Evolutionary conservation across 2,329 filamentous ascomycete species (phyloP), one percentile per base, ranked within the genome.

Genomic region (Colletotrichum siamense): DNA sequence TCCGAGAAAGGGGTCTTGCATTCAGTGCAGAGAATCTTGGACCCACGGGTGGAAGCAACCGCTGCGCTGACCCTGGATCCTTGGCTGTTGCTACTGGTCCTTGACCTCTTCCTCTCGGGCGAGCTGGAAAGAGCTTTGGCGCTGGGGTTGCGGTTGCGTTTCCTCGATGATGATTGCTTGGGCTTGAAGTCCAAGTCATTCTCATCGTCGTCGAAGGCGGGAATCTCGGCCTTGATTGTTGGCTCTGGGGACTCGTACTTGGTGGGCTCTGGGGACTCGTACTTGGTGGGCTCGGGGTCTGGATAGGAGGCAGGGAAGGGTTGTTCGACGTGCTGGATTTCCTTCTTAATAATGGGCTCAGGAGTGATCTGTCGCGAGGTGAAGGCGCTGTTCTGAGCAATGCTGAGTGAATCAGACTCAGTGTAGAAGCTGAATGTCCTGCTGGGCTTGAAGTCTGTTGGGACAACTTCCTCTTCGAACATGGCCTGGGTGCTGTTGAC

Each of bases 1-100:
- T 90, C 88, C 34, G 87, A 85, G 82, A 91, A 91, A n/a, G 80
- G 77, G 2, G 81, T 81, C 8, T 80, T 70, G 78, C 87, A 88
- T 24, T 86, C 81, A 2, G 76, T 73, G 79, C 88, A 89, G 32
- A 78, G 44, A 59, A 82, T 81, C 15, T 66, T 71, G 22, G 67
- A 55, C 34, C 75, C 79, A 39, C 63, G 59, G 5, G 69, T 36
- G 18, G 71, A 66, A 8, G 66, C 12, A 22, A 71, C 30, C 9
- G 71, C 13, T 5, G 61, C 49, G 61, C 28, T 71, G 13, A 68
- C 34, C 7, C 28, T 34, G 28, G 30, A 34, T 18, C n/a, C 65
- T 49, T 64, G 30, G 28, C 28, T 39, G 16, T 71, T 71, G 44
- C 59, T 44, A 22, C 30, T 69, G 16, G 49, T 24, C 34, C 72